phyloP scores from a whole-genome alignment of 495 filamentous ascomycete species.

The Penicillium canescens region DNA sequence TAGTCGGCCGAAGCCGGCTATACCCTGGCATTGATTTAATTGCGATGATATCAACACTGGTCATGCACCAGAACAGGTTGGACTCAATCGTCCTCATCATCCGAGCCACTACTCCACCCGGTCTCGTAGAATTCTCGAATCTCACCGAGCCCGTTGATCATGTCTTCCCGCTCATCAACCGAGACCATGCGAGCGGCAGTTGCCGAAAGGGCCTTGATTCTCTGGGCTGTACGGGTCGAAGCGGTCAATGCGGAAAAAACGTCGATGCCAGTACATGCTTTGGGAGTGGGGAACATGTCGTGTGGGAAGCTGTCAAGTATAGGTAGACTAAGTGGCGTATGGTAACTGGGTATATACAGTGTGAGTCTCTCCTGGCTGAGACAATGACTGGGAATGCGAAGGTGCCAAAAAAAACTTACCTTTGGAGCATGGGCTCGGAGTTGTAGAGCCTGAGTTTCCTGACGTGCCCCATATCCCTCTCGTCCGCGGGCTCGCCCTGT shows the following conservation, averaged over 20 bases:
- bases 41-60: constrained; percentile 6
- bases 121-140: constrained; percentile 87
- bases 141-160: constrained; percentile 81
- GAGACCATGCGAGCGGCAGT: constrained; percentile 58
- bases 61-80: neutral
- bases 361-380: constrained; percentile 2
- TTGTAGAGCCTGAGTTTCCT: constrained; percentile 39
- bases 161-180: constrained; percentile 77
- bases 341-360: constrained; percentile 42
- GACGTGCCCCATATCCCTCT: constrained; percentile 29
- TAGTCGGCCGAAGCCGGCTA: neutral
- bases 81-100: constrained; percentile 71
- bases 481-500: constrained; percentile 26
- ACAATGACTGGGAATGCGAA: constrained; percentile 1
- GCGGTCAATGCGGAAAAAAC: constrained; percentile 70
- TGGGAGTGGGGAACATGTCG: constrained; percentile 55
- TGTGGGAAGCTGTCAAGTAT: constrained; percentile 78
- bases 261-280: constrained; percentile 45
- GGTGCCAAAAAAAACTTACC: constrained; percentile 45
- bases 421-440: constrained; percentile 56
- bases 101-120: constrained; percentile 84
- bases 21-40: neutral
- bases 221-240: constrained; percentile 66
- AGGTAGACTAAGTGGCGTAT: constrained; percentile 66
- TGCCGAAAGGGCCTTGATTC: constrained; percentile 64